A percentile compares a stretch with the other conserved stretches of the same genome.
These are phyloP conservation scores for Xylaria sp. DNA, from an alignment of 2,329 filamentous ascomycete genomes.

Conservation along the genomic window DNA sequence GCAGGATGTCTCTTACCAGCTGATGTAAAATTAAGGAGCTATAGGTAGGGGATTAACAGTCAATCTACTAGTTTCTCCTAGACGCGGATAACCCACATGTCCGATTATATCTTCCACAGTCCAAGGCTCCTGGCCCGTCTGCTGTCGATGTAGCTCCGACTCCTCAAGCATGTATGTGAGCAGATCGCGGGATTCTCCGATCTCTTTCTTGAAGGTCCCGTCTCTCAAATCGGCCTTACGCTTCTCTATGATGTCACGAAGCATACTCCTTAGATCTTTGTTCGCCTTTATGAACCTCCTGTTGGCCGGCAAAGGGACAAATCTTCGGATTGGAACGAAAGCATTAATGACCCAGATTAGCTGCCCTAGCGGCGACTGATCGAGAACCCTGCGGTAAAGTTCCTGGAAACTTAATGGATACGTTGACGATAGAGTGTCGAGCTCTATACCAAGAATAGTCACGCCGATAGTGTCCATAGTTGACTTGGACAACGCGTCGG, in stretches of 20 bases:
- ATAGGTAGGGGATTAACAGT: background rate
- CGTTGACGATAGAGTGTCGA: constrained; percentile 45
- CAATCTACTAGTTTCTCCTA: background rate
- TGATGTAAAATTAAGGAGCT: constrained; percentile 40
- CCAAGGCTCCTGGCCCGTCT: constrained; percentile 45
- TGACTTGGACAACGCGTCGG: constrained; percentile 47
- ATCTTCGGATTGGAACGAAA: constrained; percentile 49
- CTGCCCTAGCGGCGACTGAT: constrained; percentile 45
- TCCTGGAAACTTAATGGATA: constrained; percentile 45
- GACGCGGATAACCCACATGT: constrained; percentile 42
- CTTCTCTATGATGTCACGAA: constrained; percentile 49
- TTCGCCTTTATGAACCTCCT: constrained; percentile 52
- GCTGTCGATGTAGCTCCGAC: constrained; percentile 37
- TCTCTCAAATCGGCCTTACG: constrained; percentile 47
- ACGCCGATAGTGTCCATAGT: constrained; percentile 53
- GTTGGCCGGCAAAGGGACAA: constrained; percentile 56
- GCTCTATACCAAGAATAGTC: constrained; percentile 51
- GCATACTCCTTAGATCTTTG: constrained; percentile 49
- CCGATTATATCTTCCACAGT: constrained; percentile 49
- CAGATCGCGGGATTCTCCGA: constrained; percentile 42
- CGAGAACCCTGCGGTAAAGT: constrained; percentile 50
- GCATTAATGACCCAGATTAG: constrained; percentile 51
- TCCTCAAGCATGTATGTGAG: constrained; percentile 51
- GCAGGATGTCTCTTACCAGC: constrained; percentile 44
- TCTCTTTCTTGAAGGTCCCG: constrained; percentile 39